Evolutionary conservation across 495 filamentous ascomycete species (phyloP), one percentile per base, ranked within the genome.

Genomic region (Podospora conica): DNA sequence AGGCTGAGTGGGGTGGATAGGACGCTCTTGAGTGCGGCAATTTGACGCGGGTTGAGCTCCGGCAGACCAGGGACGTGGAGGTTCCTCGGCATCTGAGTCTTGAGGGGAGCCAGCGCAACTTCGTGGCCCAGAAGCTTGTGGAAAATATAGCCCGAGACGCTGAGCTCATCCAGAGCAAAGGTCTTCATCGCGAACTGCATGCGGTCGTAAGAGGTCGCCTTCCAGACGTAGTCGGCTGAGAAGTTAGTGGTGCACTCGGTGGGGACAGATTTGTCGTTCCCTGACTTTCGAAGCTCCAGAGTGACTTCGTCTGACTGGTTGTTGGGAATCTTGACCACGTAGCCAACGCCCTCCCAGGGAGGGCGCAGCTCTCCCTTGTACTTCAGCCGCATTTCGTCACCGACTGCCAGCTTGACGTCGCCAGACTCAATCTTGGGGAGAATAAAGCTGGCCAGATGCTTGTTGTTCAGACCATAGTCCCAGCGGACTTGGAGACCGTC

Each of bases 171-270:
- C 59, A 99, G 88, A 23, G 95, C 95, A 73, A 99, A 99, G 0
- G 91, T 98, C 84, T 98, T 97, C 95, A 99, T 98, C 40, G 95
- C 95, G 67, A 91, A 86, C 76, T 99, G 95, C 95, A 99, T 99
- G 66, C 95, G 93, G 74, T 99, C 95, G 73, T 98, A 99, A 0
- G 93, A 97, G 1, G 96, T 99, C 22, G 95, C 95, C 73, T 99
- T 99, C 95, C 95, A 99, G 29, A 99, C 95, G 74, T 99, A 99
- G 76, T 99, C 95, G 65, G 93, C 95, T 40, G 90, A 96, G 77
- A 98, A 99, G 73, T 96, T 96, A 76, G 96, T 93, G 1, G 96
- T 97, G 80, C 96, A 97, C 71, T 99, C 95, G 0, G 92, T 97
- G 2, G 95, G 94, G 8, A 98, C 92, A 27, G 90, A 91, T 74